Evolutionary conservation across 495 filamentous ascomycete species (phyloP).

Genomic region (Aspergillus haitiensis): DNA sequence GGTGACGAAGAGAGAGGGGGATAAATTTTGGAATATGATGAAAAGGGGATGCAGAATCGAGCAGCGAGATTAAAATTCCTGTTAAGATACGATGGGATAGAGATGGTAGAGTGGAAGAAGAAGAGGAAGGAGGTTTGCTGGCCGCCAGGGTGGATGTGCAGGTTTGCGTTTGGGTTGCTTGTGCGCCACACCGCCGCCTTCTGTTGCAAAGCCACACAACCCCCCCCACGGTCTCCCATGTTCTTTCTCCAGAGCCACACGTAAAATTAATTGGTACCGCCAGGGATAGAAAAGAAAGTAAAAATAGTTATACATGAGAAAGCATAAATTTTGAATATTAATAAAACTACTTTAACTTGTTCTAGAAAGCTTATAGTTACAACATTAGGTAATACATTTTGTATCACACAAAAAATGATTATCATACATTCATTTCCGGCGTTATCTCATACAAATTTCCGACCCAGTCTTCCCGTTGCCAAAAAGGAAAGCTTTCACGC

Average conservation of each 20-base stretch:
- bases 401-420: slow-evolving; percentile 1
- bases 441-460: slow-evolving; percentile 9
- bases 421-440: slow-evolving; percentile 8
- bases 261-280: not conserved
- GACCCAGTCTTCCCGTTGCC: not conserved
- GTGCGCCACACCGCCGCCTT: slow-evolving; percentile 27
- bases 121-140: slow-evolving; percentile 26
- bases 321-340: not conserved
- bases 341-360: not conserved
- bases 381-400: too few relatives aligned
- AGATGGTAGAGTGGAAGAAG: slow-evolving; percentile 15
- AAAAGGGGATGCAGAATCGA: slow-evolving; percentile 17
- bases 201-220: slow-evolving; percentile 21
- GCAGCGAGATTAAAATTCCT: slow-evolving; percentile 14
- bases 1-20: not conserved
- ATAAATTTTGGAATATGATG: slow-evolving; percentile 14
- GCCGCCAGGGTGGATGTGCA: slow-evolving; percentile 20
- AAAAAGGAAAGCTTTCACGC: not conserved
- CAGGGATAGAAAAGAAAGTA: not conserved
- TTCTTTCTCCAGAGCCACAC: slow-evolving; percentile 7
- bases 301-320: not conserved
- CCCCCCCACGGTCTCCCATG: too few relatives aligned
- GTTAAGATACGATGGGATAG: slow-evolving; percentile 23
- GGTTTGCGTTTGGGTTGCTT: slow-evolving; percentile 23
- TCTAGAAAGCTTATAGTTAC: too few relatives aligned